A percentile compares a stretch with the other conserved stretches of the same genome.
Evolutionary conservation across 163 green algal species (phyloP).

Genomic region (Trebouxiophyceae sp.): DNA sequence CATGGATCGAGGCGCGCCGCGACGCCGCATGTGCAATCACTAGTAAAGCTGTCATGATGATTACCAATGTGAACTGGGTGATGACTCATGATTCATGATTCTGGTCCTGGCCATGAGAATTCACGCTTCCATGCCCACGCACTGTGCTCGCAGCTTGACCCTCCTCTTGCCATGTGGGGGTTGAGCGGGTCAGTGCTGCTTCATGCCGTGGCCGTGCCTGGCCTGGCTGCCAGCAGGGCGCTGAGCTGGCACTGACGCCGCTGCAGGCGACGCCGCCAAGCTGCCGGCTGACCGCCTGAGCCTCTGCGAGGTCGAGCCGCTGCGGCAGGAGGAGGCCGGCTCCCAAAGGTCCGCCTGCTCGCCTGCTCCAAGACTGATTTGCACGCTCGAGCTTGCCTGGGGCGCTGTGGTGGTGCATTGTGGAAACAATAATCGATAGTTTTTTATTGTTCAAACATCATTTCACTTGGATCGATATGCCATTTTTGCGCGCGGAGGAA

Average conservation of each 20-base stretch:
- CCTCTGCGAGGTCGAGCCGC: slow-evolving; percentile 47
- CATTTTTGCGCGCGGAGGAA: too few species aligned
- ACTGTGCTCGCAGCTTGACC: slow-evolving; percentile 1
- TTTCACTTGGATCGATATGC: too few species aligned
- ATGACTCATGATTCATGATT: not conserved
- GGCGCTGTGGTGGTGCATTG: too few species aligned
- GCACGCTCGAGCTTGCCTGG: too few species aligned
- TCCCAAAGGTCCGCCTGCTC: slow-evolving; percentile 9
- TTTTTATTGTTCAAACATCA: too few species aligned
- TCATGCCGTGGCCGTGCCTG: too few species aligned
- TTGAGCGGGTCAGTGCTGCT: too few species aligned
- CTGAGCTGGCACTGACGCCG: too few species aligned
- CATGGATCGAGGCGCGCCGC: slow-evolving; percentile 12
- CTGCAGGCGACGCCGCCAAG: slow-evolving; percentile 17
- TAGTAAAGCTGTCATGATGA: too few species aligned
- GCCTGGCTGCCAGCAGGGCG: too few species aligned
- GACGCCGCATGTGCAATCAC: not conserved
- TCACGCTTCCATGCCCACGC: not conserved
- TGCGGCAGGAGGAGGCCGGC: slow-evolving; percentile 33
- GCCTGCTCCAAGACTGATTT: not conserved
- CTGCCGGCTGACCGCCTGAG: slow-evolving; percentile 31
- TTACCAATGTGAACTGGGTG: too few species aligned
- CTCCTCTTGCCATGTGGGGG: not conserved
- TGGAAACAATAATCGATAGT: not conserved
- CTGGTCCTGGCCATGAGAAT: not conserved